Evolutionary conservation across 2,329 filamentous ascomycete genomes (phyloP).

Genomic region (Cladobotryum protrusum): DNA sequence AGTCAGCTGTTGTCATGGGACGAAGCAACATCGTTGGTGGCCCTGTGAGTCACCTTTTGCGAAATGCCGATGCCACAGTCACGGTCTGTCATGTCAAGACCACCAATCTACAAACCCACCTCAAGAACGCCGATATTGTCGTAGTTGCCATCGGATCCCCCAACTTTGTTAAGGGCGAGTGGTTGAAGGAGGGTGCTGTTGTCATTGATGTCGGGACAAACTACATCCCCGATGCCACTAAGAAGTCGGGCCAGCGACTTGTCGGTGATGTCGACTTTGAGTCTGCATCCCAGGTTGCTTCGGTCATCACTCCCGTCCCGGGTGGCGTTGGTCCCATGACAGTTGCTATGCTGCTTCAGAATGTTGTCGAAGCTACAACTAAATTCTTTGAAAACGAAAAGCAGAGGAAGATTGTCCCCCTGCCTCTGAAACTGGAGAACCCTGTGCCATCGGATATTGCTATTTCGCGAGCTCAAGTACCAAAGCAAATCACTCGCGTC

Average conservation of each 20-base stretch:
- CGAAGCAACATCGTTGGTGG: conserved; percentile 96
- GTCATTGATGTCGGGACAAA: conserved; percentile 98
- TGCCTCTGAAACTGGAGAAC: conserved; percentile 71
- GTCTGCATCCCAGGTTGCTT: conserved; percentile 76
- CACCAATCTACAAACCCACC: conserved; percentile 60
- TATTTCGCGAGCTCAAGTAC: conserved; percentile 79
- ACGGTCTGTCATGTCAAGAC: conserved; percentile 94
- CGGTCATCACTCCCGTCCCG: conserved; percentile 90
- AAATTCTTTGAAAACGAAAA: conserved; percentile 79
- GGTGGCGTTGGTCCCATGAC: conserved; percentile 98
- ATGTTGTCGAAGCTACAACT: conserved; percentile 82
- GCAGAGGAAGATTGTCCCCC: conserved; percentile 68
- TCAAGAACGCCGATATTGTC: conserved; percentile 83
- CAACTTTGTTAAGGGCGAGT: conserved; percentile 86
- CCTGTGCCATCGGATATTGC: conserved; percentile 96
- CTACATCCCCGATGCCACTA: conserved; percentile 80
- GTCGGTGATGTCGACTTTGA: conserved; percentile 95
- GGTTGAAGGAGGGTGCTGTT: conserved; percentile 89
- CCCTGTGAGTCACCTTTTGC: conserved; percentile 90
- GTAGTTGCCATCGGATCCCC: conserved; percentile 87
- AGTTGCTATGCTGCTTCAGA: conserved; percentile 94
- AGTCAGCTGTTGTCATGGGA: conserved; percentile 90
- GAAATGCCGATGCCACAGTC: conserved; percentile 93
- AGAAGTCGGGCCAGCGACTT: conserved; percentile 85
- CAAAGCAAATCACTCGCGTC: conserved; percentile 83